These are phyloP conservation scores for Termitomyces sp. DNA, from an alignment of 768 basidiomycete species.

Conservation along the genomic window DNA sequence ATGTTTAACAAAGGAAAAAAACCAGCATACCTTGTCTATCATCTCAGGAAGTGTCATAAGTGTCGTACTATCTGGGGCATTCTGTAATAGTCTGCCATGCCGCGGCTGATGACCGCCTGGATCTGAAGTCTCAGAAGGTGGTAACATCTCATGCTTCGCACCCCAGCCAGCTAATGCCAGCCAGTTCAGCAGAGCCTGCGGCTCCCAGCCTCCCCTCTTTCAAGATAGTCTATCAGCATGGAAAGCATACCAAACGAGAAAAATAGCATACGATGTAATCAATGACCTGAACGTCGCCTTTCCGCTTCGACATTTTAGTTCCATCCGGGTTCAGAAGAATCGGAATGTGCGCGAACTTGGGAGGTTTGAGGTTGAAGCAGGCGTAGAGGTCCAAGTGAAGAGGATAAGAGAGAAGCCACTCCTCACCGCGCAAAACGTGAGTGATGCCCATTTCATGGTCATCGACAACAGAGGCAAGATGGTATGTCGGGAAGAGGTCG, in stretches of 20 bases:
- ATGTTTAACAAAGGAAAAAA: not conserved
- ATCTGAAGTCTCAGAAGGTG: conserved; percentile 14
- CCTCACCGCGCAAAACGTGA: conserved; percentile 95
- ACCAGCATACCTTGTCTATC: conserved; percentile 38
- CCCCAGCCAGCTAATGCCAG: conserved; percentile 95
- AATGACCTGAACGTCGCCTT: conserved; percentile 81
- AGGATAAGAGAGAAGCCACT: conserved; percentile 94
- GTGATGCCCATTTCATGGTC: conserved; percentile 96
- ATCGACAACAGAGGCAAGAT: conserved; percentile 92
- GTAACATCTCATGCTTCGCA: conserved; percentile 32
- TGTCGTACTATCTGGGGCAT: conserved; percentile 60
- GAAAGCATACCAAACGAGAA: not conserved
- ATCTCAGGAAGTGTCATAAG: conserved; percentile 66
- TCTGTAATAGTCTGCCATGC: conserved; percentile 18
- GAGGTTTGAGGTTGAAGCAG: conserved; percentile 62
- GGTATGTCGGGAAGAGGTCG: conserved; percentile 93
- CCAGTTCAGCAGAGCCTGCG: conserved; percentile 86
- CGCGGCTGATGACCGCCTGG: conserved; percentile 14
- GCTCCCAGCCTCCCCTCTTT: conserved; percentile 86
- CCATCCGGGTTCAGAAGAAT: conserved; percentile 87
- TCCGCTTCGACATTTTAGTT: conserved; percentile 91
- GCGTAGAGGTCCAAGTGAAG: conserved; percentile 89
- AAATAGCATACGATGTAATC: conserved; percentile 69
- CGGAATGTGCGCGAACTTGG: conserved; percentile 88
- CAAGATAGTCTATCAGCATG: not conserved